Conservation (phyloP, 805 yeast genomes). For the Nakazawaea molendinolei region DNA sequence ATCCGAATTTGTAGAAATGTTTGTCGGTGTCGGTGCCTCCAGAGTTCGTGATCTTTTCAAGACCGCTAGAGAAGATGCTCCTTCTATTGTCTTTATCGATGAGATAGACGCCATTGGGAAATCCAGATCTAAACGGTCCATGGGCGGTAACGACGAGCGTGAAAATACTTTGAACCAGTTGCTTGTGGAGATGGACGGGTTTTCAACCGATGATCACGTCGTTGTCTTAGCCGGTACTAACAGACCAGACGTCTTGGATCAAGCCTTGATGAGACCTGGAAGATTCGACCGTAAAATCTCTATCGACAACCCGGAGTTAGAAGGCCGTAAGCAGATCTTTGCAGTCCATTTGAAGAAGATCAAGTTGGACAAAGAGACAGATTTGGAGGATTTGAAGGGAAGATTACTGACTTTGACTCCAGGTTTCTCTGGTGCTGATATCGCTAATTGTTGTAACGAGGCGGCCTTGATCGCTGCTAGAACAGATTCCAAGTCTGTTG, state of each 20-base stretch:
- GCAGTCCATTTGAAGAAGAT: conserved; percentile 69
- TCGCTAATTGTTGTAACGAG: conserved; percentile 91
- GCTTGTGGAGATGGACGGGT: conserved; percentile 94
- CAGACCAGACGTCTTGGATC: conserved; percentile 84
- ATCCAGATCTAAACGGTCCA: conserved; percentile 59
- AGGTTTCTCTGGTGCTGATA: conserved; percentile 94
- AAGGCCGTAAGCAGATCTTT: conserved; percentile 84
- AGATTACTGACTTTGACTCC: conserved; percentile 89
- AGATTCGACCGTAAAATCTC: conserved; percentile 87
- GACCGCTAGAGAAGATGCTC: conserved; percentile 85
- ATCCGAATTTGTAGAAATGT: conserved; percentile 95
- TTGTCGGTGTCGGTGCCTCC: conserved; percentile 94
- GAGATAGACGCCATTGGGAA: conserved; percentile 96
- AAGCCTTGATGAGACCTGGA: conserved; percentile 89
- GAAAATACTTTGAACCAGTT: conserved; percentile 90
- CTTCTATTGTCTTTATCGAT: conserved; percentile 85
- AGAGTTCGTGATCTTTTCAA: conserved; percentile 89
- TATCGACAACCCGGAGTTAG: conserved; percentile 82
- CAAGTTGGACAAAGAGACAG: conserved; percentile 36
- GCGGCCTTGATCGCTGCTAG: conserved; percentile 93
- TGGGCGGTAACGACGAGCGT: conserved; percentile 87
- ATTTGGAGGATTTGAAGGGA: conserved; percentile 62
- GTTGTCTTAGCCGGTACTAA: conserved; percentile 95
- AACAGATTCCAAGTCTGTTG: conserved; percentile 54
- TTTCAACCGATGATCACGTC: conserved; percentile 79